These are phyloP conservation scores for Vairimorpha necatrix DNA, from an alignment of 371 early-diverging fungal genomes.

Conservation along the genomic window DNA sequence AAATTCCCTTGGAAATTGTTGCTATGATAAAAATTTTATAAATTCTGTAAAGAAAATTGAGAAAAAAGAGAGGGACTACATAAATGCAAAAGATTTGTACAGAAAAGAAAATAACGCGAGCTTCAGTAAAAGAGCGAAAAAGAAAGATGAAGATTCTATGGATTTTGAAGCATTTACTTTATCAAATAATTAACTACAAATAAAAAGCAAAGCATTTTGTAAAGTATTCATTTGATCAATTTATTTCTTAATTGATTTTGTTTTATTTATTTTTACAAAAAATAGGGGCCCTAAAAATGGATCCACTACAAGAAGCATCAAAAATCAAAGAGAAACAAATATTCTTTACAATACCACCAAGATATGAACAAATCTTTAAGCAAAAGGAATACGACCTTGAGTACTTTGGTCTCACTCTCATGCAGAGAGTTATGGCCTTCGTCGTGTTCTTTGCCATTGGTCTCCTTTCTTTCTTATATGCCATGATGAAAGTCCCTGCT, in stretches of 20 bases:
- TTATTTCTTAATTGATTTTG: too few relatives aligned
- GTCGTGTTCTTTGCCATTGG: slow-evolving; percentile 46
- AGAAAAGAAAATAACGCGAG: slow-evolving; percentile 18
- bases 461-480: slow-evolving; percentile 47
- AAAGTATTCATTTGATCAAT: too few relatives aligned
- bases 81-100: slow-evolving; percentile 34
- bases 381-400: slow-evolving; percentile 52
- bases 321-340: slow-evolving; percentile 26
- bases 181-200: not conserved
- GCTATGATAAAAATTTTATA: slow-evolving; percentile 80
- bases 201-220: too few relatives aligned
- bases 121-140: not conserved
- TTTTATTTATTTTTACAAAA: too few relatives aligned
- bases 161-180: not conserved
- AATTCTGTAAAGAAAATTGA: slow-evolving; percentile 65
- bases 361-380: slow-evolving; percentile 44
- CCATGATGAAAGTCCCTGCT: slow-evolving; percentile 39
- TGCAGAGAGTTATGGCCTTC: slow-evolving; percentile 55
- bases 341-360: slow-evolving; percentile 34
- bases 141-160: not conserved
- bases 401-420: slow-evolving; percentile 52
- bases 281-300: slow-evolving; percentile 31
- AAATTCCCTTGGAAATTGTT: slow-evolving; percentile 82
- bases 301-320: slow-evolving; percentile 54
- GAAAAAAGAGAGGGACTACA: slow-evolving; percentile 21